Conservation (phyloP, 2,329 filamentous ascomycete genomes). For the Leptographium procerum region DNA sequence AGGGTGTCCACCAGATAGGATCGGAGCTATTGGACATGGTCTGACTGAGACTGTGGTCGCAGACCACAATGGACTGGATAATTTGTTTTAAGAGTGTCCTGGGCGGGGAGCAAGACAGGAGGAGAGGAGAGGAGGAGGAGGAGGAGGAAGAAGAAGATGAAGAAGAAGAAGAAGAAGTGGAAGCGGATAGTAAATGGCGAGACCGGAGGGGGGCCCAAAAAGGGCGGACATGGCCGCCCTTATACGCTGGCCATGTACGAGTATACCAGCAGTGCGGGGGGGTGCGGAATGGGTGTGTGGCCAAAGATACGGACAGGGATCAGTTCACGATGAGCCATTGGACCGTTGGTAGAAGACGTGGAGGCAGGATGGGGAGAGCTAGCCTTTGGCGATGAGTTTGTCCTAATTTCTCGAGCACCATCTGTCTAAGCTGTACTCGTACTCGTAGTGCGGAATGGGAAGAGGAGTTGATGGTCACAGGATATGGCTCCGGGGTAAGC, state of each 20-base stretch:
- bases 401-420: not conserved
- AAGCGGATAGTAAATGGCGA: not conserved
- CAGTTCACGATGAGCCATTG: too few species aligned
- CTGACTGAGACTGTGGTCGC: not conserved
- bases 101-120: not conserved
- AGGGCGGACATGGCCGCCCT: not conserved
- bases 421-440: not conserved
- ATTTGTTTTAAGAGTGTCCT: not conserved
- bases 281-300: too few species aligned
- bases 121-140: too few species aligned
- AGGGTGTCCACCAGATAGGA: not conserved
- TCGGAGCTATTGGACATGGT: not conserved
- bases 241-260: not conserved
- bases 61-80: not conserved
- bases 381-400: not conserved
- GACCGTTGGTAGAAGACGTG: too few species aligned
- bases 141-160: too few species aligned
- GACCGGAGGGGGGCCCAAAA: not conserved
- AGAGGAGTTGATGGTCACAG: not conserved
- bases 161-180: too few species aligned
- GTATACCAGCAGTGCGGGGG: too few species aligned
- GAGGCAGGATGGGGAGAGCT: not conserved
- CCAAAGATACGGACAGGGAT: too few species aligned
- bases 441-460: not conserved
- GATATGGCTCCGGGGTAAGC: not conserved